Evolutionary conservation across 495 filamentous ascomycete genomes (phyloP).

Genomic region (Pseudevernia furfuracea): DNA sequence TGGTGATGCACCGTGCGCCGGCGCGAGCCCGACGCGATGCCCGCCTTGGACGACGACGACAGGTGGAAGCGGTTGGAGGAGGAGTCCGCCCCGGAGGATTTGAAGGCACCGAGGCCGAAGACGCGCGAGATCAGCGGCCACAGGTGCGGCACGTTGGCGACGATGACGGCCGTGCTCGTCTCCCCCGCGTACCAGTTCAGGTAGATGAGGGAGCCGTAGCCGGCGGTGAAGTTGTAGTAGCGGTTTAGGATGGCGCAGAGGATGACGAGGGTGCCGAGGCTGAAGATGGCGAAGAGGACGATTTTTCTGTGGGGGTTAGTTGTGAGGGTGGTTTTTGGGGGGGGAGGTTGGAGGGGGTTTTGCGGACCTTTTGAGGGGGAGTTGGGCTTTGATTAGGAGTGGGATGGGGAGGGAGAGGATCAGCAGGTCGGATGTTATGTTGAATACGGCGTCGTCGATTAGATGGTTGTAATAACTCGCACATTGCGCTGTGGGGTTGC

Average conservation of each 20-base stretch:
- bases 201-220: constrained; percentile 46
- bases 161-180: constrained; percentile 53
- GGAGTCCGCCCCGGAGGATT: constrained; percentile 20
- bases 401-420: constrained; percentile 57
- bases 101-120: constrained; percentile 44
- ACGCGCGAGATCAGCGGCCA: constrained; percentile 51
- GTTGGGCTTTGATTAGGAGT: constrained; percentile 46
- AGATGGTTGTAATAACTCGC: constrained; percentile 45
- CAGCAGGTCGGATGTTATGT: constrained; percentile 55
- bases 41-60: background rate
- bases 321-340: background rate
- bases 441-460: constrained; percentile 59
- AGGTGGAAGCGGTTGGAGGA: constrained; percentile 9
- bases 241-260: constrained; percentile 56
- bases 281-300: constrained; percentile 43
- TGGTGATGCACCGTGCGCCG: constrained; percentile 4
- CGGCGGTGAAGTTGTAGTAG: constrained; percentile 55
- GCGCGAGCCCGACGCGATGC: constrained; percentile 1
- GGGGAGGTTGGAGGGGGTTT: background rate
- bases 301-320: constrained; percentile 39
- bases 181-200: constrained; percentile 63
- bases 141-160: constrained; percentile 57
- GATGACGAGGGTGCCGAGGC: constrained; percentile 57
- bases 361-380: constrained; percentile 34
- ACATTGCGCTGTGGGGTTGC: constrained; percentile 17